Evolutionary conservation across 2,329 filamentous ascomycete genomes (phyloP), one percentile per base, ranked within the genome.

Genomic region (Epicoccum nigrum): DNA sequence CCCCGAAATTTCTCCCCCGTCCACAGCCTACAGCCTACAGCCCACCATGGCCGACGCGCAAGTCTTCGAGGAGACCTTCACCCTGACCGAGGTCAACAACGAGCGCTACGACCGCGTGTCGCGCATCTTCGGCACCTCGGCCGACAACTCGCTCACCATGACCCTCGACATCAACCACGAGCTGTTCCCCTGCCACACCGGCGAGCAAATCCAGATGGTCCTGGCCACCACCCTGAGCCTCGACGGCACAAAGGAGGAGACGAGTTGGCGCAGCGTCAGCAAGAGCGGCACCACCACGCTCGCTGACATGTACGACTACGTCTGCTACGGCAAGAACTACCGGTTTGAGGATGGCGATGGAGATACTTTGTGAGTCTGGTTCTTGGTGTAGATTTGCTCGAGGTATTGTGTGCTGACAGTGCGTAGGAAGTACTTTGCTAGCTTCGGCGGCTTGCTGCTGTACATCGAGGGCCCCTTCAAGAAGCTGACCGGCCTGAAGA

Each of bases 61-160:
- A 68, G 89, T 97, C 75, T 96, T 95, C 78, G 92, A 97, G 77
- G 92, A 96, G 71, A 87, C 85, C 67, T 97, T 97, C 83, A 89
- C 83, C 55, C 82, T 97, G 67, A 93, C 86, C 62, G 77, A 83
- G 47, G 80, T 91, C 73, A 89, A 96, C 78, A 83, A 86, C 68
- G 84, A 87, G 68, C 96, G 97, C 78, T 99, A 99, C 77, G 94
- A 97, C 78, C 90, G 93, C 59, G 93, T 97, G 20, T 89, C 90
- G 47, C 93, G 94, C 63, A 85, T 97, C 70, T 85, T 80, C 47
- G 92, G 86, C 70, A 89, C 83, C 43, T 93, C 88, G 19, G 81
- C 83, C 62, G 91, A 96, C 76, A 84, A 92, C 76, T 84, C 64
- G 81, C 90, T 89, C 23, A 82, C 85, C 58, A 86, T 97, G 79